Conservation (phyloP, 306 rosid species). For the Ceratonia siliqua region DNA sequence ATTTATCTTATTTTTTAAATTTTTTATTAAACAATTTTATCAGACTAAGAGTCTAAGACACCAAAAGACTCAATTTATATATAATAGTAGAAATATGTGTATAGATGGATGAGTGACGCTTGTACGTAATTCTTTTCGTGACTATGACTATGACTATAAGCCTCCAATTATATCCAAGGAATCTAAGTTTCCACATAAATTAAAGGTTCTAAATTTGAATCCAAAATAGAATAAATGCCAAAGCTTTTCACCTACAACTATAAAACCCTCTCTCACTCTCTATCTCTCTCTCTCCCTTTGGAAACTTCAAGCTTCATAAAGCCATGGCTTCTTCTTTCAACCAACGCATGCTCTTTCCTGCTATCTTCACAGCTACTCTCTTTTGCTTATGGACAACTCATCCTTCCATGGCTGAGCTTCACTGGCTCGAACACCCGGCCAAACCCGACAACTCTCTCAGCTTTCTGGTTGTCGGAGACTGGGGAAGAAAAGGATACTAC, state of each 20-base stretch:
- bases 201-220: too few relatives aligned
- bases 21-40: too few relatives aligned
- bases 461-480: slow-evolving; percentile 67
- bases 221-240: not conserved
- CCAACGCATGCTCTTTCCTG: not conserved
- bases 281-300: not conserved
- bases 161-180: not conserved
- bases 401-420: slow-evolving; percentile 40
- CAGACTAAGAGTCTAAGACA: too few relatives aligned
- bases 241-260: not conserved
- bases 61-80: too few relatives aligned
- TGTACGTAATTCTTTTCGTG: not conserved
- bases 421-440: slow-evolving; percentile 27
- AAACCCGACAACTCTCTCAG: slow-evolving; percentile 46
- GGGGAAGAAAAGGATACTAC: slow-evolving; percentile 69
- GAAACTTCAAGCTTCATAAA: not conserved
- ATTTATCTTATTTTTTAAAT: too few relatives aligned
- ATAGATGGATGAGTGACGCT: too few relatives aligned
- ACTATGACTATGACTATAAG: not conserved
- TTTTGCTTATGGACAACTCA: slow-evolving; percentile 13
- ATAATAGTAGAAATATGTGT: too few relatives aligned
- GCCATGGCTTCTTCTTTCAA: slow-evolving; percentile 36
- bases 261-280: not conserved
- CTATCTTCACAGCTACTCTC: not conserved
- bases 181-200: not conserved